Evolutionary conservation across 805 yeast genomes (phyloP).

Genomic region (Schizosaccharomyces japonicus): DNA sequence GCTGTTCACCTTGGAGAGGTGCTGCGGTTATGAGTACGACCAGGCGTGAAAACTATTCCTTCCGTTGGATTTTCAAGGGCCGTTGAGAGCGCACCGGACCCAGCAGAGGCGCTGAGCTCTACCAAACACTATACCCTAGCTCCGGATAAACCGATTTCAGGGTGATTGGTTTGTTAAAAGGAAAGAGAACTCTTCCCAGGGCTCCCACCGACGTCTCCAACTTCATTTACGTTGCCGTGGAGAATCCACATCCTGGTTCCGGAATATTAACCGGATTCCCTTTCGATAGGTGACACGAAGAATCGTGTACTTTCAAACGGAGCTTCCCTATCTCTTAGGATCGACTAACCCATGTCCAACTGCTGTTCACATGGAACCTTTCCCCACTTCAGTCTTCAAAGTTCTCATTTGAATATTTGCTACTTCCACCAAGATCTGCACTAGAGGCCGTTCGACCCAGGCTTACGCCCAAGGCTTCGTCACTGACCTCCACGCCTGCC

Average conservation of each 20-base stretch:
- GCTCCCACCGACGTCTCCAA: conserved; percentile 23
- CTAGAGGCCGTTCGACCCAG: conserved; percentile 22
- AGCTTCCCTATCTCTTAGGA: conserved; percentile 22
- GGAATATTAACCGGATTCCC: conserved; percentile 24
- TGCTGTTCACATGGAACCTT: conserved; percentile 23
- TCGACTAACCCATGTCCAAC: conserved; percentile 23
- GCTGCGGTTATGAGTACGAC: conserved; percentile 25
- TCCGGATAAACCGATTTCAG: conserved; percentile 22
- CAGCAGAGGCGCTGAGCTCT: conserved; percentile 19
- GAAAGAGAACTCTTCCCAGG: conserved; percentile 24
- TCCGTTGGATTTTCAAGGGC: conserved; percentile 22
- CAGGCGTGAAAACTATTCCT: conserved; percentile 21
- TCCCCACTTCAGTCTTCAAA: conserved; percentile 23
- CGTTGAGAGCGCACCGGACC: conserved; percentile 22
- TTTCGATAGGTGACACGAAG: conserved; percentile 19
- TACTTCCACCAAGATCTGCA: conserved; percentile 23
- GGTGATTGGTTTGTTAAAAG: conserved; percentile 21
- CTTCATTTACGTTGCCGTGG: conserved; percentile 22
- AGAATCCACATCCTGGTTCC: conserved; percentile 22
- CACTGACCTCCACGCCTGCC: conserved; percentile 23
- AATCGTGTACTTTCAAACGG: conserved; percentile 19
- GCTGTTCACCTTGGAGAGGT: conserved; percentile 26
- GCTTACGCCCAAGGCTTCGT: conserved; percentile 21
- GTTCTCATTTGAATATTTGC: conserved; percentile 22
- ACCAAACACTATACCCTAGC: conserved; percentile 21